Base-by-base conservation (phyloP, 1,284 basidiomycete genomes). In the Cutaneotrichosporon sp. region DNA sequence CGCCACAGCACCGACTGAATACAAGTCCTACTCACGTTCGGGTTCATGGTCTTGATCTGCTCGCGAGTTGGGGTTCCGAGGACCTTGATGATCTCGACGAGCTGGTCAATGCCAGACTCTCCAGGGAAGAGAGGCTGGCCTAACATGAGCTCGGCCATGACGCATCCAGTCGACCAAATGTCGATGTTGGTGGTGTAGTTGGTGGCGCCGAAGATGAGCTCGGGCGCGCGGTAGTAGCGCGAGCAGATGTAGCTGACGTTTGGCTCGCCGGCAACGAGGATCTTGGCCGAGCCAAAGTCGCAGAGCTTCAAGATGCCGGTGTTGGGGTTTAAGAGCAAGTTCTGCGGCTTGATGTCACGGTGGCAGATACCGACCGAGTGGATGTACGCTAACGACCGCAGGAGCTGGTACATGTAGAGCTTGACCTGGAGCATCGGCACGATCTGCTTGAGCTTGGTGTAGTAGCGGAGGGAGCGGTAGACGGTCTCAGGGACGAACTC, bases 141-240 rank as follows among this genome's bases (percentile, higher is more conserved):
- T 64, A 99, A 84, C 95, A 99, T 99, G 76, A 99, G 82, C 84
- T 99, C 95, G 29, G 95, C 95, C 97, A 99, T 99, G 65, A 99
- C 95, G 82, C 95, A 99, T 45, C 95, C 95, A 50, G 97, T 98
- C 68, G 95, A 98, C 95, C 95, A 99, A 74, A 99, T 95, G 80
- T 99, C 94, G 75, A 99, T 99, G 81, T 97, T 97, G 71, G 95
- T 99, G n/a, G 95, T 97, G 84, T 99, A 99, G 84, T 99, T 99
- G 64, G 97, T 99, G 38, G 95, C 95, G 58, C 95, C 95, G 79
- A 99, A 99, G 79, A 99, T 99, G 78, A 99, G 88, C 82, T 99
- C 95, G 24, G 95, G 97, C 56, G 95, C 97, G 71, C 95, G 89
- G 83, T 99, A 99, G 84, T 99, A 99, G 78, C 95, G 86, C 70